These are phyloP conservation scores for Colletotrichum endophyticum DNA, from an alignment of 2,329 filamentous ascomycete species.

Conservation along the genomic window DNA sequence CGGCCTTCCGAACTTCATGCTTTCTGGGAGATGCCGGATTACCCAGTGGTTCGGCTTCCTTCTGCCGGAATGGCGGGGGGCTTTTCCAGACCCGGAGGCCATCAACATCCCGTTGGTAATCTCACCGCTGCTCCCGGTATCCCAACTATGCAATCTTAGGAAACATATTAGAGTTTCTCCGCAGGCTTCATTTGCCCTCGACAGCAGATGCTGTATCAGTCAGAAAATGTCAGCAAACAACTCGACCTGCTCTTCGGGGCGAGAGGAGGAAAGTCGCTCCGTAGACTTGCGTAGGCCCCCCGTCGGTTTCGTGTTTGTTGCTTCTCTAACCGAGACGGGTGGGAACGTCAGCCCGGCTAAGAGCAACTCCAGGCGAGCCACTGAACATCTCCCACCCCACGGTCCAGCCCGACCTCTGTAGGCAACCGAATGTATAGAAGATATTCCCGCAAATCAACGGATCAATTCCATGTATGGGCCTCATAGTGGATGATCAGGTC, in stretches of 20 bases:
- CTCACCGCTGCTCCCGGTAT: not conserved
- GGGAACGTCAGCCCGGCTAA: not conserved
- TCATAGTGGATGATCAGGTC: not conserved
- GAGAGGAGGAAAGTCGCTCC: not conserved
- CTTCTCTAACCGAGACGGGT: not conserved
- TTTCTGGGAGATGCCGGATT: not conserved
- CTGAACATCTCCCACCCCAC: not conserved
- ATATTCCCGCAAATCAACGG: not conserved
- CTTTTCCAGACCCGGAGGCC: not conserved
- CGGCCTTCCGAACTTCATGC: not conserved
- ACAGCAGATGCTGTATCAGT: not conserved
- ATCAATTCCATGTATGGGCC: not conserved
- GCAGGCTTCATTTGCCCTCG: not conserved
- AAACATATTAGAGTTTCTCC: not conserved
- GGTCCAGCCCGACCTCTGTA: not conserved
- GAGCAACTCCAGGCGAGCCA: not conserved
- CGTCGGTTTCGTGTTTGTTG: not conserved
- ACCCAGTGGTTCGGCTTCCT: not conserved
- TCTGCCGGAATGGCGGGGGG: not conserved
- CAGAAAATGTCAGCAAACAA: not conserved
- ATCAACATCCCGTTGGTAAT: not conserved
- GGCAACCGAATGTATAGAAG: not conserved
- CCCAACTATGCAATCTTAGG: not conserved
- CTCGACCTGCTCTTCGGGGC: not conserved
- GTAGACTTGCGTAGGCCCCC: not conserved